phyloP scores from a whole-genome alignment of 208 protist species.

The Leishmania lainsoni region DNA sequence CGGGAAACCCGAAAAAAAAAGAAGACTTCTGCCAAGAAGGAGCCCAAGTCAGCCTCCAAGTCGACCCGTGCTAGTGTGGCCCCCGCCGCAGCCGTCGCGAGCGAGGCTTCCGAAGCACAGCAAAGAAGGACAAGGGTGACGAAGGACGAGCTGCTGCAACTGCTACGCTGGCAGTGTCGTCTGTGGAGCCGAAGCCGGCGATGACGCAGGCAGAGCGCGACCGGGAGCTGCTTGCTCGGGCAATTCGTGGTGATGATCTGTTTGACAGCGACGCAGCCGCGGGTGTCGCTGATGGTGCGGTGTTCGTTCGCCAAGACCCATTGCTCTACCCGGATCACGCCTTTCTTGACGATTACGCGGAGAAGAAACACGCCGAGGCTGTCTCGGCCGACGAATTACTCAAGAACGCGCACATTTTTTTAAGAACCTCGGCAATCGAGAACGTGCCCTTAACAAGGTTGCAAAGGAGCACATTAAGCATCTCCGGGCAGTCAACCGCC shows the following conservation, averaged over 20 bases:
- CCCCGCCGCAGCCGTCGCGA: not conserved
- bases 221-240: conserved; percentile 47
- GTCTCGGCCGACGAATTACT: conserved; percentile 70
- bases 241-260: conserved; percentile 54
- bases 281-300: not conserved
- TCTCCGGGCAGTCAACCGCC: conserved; percentile 77
- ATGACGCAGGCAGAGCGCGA: conserved; percentile 28
- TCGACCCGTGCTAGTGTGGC: not conserved
- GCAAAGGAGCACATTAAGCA: conserved; percentile 62
- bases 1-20: conserved; percentile 39
- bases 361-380: conserved; percentile 61
- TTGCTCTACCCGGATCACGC: conserved; percentile 55
- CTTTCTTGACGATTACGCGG: conserved; percentile 75
- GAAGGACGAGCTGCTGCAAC: not conserved
- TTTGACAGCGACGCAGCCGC: not conserved
- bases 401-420: conserved; percentile 80
- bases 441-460: conserved; percentile 56
- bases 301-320: conserved; percentile 31
- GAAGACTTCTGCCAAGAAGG: conserved; percentile 11
- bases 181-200: not conserved
- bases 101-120: not conserved
- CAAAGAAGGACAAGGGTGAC: not conserved
- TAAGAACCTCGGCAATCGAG: conserved; percentile 57
- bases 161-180: not conserved
- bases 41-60: not conserved